Conservation (phyloP, 345 rosid species). For the Luvunga scandens region DNA sequence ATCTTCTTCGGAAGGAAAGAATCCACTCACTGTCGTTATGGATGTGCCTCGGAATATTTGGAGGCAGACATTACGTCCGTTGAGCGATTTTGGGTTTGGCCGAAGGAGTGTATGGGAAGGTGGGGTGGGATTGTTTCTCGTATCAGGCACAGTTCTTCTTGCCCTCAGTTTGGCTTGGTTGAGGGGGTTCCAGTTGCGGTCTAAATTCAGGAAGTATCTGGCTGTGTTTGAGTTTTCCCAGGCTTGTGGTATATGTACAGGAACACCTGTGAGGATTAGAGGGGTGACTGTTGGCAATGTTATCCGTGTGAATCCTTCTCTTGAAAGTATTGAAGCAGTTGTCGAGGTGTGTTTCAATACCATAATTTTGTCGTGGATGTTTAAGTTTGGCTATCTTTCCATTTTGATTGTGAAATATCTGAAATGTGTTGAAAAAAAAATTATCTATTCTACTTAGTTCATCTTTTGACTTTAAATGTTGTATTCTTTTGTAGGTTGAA, state of each 20-base stretch:
- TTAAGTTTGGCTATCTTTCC: background rate
- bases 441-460: background rate
- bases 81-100: constrained; percentile 93
- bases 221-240: constrained; percentile 81
- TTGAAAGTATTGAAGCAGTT: constrained; percentile 85
- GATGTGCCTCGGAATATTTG: constrained; percentile 71
- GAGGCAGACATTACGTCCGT: constrained; percentile 76
- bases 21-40: constrained; percentile 57
- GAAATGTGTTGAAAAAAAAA: background rate
- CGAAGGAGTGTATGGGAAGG: constrained; percentile 96
- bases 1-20: constrained; percentile 44
- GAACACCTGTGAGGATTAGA: constrained; percentile 94
- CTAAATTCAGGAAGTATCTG: constrained; percentile 78
- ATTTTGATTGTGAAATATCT: background rate
- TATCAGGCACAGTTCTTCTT: constrained; percentile 78
- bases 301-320: constrained; percentile 83
- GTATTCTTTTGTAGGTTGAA: constrained; percentile 57
- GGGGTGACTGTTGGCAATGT: constrained; percentile 93
- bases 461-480: background rate
- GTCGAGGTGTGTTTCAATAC: constrained; percentile 62
- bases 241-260: constrained; percentile 87
- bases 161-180: constrained; percentile 94
- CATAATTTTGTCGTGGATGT: constrained; percentile 8
- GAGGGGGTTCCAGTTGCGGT: constrained; percentile 72
- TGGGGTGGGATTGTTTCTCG: constrained; percentile 94